Base-by-base conservation (phyloP, 2,329 filamentous ascomycete species). In the Aspergillus latus region DNA sequence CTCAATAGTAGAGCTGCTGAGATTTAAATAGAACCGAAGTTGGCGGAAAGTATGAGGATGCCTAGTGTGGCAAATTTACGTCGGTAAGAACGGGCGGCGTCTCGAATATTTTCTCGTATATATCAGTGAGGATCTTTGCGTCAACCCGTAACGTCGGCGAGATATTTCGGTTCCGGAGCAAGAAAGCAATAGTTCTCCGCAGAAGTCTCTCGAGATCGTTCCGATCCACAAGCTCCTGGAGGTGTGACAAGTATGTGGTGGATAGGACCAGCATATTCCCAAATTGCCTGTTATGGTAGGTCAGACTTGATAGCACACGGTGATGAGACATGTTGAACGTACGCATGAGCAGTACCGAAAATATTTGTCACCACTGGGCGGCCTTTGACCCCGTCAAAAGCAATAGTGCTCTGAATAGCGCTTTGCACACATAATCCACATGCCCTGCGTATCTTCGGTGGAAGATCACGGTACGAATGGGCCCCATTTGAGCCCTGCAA, bases 271-370 rank as follows among this genome's bases (percentile, higher is more conserved):
- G 80, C 67, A 97, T 84, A 70, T 97, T 97, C 57, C 94, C 93
- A 79, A 95, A 99, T 90, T 99, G 94, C 5, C 92, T 96, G 60
- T 72, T 64, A 61, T 13, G 37, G 26, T 10, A 34, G 4, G 15
- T 28, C 37, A 9, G 16, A 47, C 11, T 16, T 46, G n/a, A 21
- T 21, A 34, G 2, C 16, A 36, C 21, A 3, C 7, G 11, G 32
- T 30, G 10, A 54, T 2, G 15, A 6, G 7, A 28, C 28, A 29
- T 11, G 8, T 30, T 8, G 0, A 15, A 57, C 90, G 84, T 89
- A 96, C 90, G 93, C 92, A 80, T 97, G 93, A 60, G 92, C 89
- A 15, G 93, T 97, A 51, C 93, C 92, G 74, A 96, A 96, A 26
- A 96, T 87, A 66, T 97, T 97, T n/a, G 93, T 97, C 54, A 97